Base-by-base conservation (phyloP, 148 eudicot genomes). In the Arctostaphylos glauca region DNA sequence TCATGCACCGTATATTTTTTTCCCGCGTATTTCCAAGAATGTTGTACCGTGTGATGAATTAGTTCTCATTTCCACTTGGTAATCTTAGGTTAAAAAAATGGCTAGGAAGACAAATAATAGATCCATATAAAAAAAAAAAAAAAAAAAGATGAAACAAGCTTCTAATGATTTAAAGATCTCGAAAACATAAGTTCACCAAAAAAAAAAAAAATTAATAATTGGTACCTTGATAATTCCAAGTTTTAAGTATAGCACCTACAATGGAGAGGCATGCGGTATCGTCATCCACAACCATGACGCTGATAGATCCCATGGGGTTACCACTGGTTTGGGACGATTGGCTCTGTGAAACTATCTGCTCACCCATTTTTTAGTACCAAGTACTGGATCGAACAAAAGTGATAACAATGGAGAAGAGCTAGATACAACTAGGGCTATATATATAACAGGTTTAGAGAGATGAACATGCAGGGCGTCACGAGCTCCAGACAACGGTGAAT, bases 281-380 rank as follows among this genome's bases (percentile, higher is more conserved):
- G 80, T 92, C 92, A 75, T 92, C 91, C 78, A 92, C 88, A 59
- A 92, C 83, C 83, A 92, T 84, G 82, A 92, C 80, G 80, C 76
- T 87, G 58, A 92, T 83, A 14, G 80, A 44, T 71, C 66, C 79
- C 8, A 70, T 3, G 21, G 84, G 64, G 58, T 18, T 77, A 0
- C 38, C 72, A 1, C 15, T 44, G 49, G 38, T 25, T 56, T 47
- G 52, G 41, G 85, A 68, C 16, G 76, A 67, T 78, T 68, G 68
- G 15, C 50, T 53, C 5, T 54, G 47, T 21, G 43, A 7, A 47
- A 58, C 47, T 4, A 54, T 73, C 82, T 87, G 80, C 80, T 78
- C 44, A 9, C 59, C 87, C 87, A 85, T 87, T 67, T 74, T 74
- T 16, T 31, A 31, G 38, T 31, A 31, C 38, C 38, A 31, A 31